Evolutionary conservation across 345 rosid species (phyloP).

Genomic region (Eucalyptus curtisii): DNA sequence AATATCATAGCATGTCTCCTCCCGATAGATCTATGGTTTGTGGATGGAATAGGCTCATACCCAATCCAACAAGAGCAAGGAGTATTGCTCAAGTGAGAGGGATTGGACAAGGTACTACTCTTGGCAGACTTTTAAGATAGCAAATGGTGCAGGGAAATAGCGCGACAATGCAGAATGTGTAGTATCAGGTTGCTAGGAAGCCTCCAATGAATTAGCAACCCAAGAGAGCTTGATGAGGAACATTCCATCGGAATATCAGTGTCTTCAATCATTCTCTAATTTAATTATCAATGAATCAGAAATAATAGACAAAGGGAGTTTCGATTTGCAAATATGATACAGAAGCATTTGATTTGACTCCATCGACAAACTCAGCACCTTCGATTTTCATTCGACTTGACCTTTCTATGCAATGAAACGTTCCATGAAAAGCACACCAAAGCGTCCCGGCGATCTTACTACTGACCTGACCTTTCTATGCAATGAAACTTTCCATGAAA

Average conservation of each 20-base stretch:
- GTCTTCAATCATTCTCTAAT: background rate
- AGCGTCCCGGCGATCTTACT: accelerated
- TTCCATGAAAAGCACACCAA: too few species aligned
- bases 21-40: accelerated
- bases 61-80: background rate
- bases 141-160: background rate
- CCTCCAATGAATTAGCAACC: background rate
- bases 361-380: too few species aligned
- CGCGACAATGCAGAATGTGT: background rate
- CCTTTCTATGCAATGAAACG: accelerated
- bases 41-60: background rate
- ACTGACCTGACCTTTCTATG: accelerated
- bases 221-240: background rate
- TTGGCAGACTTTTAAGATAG: background rate
- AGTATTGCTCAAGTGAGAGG: background rate
- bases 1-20: background rate
- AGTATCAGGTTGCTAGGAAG: background rate
- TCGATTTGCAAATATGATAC: background rate
- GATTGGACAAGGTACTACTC: background rate
- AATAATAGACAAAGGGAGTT: background rate
- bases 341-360: too few species aligned
- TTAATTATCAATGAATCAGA: background rate
- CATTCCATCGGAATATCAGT: background rate
- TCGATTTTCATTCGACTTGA: too few species aligned
- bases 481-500: background rate